A percentile compares a stretch with the other conserved stretches of the same genome.
phyloP scores from a whole-genome alignment of 2,329 filamentous ascomycete species.

The Aspergillus flavus region DNA sequence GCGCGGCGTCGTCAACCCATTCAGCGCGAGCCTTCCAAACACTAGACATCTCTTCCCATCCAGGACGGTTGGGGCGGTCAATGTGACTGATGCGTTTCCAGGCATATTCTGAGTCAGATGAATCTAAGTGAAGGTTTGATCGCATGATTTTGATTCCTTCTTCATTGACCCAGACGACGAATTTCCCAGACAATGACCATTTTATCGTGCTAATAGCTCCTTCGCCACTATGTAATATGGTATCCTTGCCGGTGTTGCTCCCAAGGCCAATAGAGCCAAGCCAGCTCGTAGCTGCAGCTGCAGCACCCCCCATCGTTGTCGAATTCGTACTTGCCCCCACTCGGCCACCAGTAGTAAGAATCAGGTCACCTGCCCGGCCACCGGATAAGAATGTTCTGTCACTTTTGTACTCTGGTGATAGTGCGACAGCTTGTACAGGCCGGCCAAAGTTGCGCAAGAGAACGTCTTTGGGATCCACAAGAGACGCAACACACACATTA shows the following conservation, averaged over 20 bases:
- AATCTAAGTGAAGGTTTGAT: slow-evolving; percentile 78
- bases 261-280: slow-evolving; percentile 84
- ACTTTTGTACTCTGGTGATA: slow-evolving; percentile 93
- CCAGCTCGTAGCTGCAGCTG: slow-evolving; percentile 86
- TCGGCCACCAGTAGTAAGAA: slow-evolving; percentile 81
- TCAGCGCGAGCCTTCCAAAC: slow-evolving; percentile 92
- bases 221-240: slow-evolving; percentile 85
- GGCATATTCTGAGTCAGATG: slow-evolving; percentile 73
- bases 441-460: slow-evolving; percentile 90
- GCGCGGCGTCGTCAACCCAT: slow-evolving; percentile 83
- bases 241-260: slow-evolving; percentile 78
- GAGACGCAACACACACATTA: slow-evolving; percentile 86
- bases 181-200: slow-evolving; percentile 91
- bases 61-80: slow-evolving; percentile 79
- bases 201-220: slow-evolving; percentile 88
- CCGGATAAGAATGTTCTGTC: slow-evolving; percentile 90
- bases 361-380: slow-evolving; percentile 81
- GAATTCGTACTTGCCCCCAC: slow-evolving; percentile 78
- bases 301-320: slow-evolving; percentile 74
- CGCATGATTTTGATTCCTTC: slow-evolving; percentile 98
- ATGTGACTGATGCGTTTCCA: slow-evolving; percentile 96
- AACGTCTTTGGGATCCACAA: slow-evolving; percentile 87
- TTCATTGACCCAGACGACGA: slow-evolving; percentile 94
- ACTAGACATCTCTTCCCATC: slow-evolving; percentile 94
- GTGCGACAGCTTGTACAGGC: slow-evolving; percentile 84